These are phyloP conservation scores for Neoarthrinium moseri DNA, from an alignment of 2,329 filamentous ascomycete genomes.

Conservation along the genomic window DNA sequence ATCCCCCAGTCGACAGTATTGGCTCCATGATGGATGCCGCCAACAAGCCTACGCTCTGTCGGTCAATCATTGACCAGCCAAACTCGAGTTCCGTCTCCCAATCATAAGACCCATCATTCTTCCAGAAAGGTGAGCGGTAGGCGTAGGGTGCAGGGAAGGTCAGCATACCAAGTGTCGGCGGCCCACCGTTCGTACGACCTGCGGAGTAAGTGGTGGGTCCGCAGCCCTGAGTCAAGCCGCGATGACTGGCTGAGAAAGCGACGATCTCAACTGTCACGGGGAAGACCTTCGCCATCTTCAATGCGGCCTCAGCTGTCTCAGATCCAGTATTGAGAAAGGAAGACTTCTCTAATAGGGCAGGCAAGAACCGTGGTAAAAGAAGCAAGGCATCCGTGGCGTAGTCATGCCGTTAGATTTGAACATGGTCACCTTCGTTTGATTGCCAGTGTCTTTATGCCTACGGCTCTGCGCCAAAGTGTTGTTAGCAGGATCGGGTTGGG, in stretches of 20 bases:
- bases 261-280: constrained; percentile 66
- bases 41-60: constrained; percentile 56
- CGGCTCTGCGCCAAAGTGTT: no score
- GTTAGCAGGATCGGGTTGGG: no score
- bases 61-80: constrained; percentile 58
- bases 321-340: constrained; percentile 57
- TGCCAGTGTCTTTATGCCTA: no score
- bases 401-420: no score
- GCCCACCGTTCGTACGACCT: constrained; percentile 45
- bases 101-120: constrained; percentile 2
- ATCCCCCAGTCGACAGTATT: constrained; percentile 59
- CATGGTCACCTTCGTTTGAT: no score
- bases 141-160: constrained; percentile 59
- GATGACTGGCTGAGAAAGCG: constrained; percentile 56
- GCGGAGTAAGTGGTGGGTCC: constrained; percentile 52
- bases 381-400: no score
- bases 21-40: constrained; percentile 63
- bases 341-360: constrained; percentile 46
- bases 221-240: constrained; percentile 57
- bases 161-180: constrained; percentile 53
- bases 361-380: constrained; percentile 42
- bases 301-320: constrained; percentile 58
- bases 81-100: constrained; percentile 7
- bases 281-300: constrained; percentile 61
- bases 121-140: constrained; percentile 45